phyloP scores from a whole-genome alignment of 2,329 filamentous ascomycete species.

The Drechslera avenae region DNA sequence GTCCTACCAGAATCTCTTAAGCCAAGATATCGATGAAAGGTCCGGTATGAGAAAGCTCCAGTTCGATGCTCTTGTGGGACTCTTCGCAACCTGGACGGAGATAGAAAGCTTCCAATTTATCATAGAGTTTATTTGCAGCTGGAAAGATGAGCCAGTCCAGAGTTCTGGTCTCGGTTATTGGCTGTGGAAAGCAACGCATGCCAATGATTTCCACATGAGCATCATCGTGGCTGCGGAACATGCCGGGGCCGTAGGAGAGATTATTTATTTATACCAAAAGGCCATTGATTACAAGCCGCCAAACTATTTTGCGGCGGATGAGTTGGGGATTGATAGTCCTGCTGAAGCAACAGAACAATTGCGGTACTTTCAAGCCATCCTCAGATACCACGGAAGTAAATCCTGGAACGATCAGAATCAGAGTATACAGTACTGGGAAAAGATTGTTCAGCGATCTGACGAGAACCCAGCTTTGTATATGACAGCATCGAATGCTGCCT shows the following conservation, averaged over 20 bases:
- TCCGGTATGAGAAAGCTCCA: not conserved
- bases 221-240: not conserved
- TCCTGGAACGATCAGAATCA: not conserved
- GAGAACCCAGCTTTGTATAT: not conserved
- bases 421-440: slow-evolving; percentile 3
- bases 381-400: not conserved
- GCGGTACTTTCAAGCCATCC: not conserved
- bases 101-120: not conserved
- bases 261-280: not conserved
- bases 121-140: not conserved
- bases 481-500: not conserved
- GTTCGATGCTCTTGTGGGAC: not conserved
- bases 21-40: not conserved
- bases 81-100: not conserved
- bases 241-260: not conserved
- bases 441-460: not conserved
- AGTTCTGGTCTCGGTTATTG: not conserved
- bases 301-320: not conserved
- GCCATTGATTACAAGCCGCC: not conserved
- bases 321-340: not conserved
- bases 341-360: not conserved
- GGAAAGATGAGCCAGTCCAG: not conserved
- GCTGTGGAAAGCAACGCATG: not conserved
- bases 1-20: not conserved
- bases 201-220: not conserved